These are phyloP conservation scores for Nitzschia putrida DNA, from an alignment of 108 stramenopile species.

Conservation along the genomic window DNA sequence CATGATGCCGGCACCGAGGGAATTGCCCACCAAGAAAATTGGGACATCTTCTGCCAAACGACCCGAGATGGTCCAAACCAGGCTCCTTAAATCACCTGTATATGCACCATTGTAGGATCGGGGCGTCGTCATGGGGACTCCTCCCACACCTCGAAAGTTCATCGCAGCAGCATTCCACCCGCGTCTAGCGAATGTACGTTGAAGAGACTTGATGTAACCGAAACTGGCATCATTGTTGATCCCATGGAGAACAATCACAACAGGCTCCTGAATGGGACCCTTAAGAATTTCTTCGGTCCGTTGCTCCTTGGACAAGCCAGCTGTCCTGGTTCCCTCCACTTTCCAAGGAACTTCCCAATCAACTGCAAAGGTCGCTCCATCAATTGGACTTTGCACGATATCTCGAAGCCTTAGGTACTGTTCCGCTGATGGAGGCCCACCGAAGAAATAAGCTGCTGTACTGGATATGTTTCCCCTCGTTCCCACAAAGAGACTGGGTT, in stretches of 20 bases:
- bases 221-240: slow-evolving; percentile 89
- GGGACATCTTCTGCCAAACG: slow-evolving; percentile 51
- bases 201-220: slow-evolving; percentile 80
- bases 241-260: slow-evolving; percentile 78
- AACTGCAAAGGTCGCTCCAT: slow-evolving; percentile 70
- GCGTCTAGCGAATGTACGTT: slow-evolving; percentile 66
- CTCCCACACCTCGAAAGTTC: slow-evolving; percentile 83
- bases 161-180: slow-evolving; percentile 81
- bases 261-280: slow-evolving; percentile 56
- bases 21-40: slow-evolving; percentile 76
- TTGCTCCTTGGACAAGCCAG: slow-evolving; percentile 6
- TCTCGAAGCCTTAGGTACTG: slow-evolving; percentile 56
- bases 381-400: slow-evolving; percentile 62
- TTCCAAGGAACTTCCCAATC: slow-evolving; percentile 78
- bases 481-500: slow-evolving; percentile 76
- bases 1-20: slow-evolving; percentile 79
- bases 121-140: slow-evolving; percentile 59
- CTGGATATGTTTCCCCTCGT: slow-evolving; percentile 68
- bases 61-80: slow-evolving; percentile 57
- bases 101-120: slow-evolving; percentile 74
- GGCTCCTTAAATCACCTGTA: slow-evolving; percentile 77
- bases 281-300: slow-evolving; percentile 33
- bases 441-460: slow-evolving; percentile 66
- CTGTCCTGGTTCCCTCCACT: neutral
- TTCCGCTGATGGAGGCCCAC: slow-evolving; percentile 42